phyloP scores from a whole-genome alignment of 1,284 basidiomycete genomes.

The Leccinum cinnamomeum region DNA sequence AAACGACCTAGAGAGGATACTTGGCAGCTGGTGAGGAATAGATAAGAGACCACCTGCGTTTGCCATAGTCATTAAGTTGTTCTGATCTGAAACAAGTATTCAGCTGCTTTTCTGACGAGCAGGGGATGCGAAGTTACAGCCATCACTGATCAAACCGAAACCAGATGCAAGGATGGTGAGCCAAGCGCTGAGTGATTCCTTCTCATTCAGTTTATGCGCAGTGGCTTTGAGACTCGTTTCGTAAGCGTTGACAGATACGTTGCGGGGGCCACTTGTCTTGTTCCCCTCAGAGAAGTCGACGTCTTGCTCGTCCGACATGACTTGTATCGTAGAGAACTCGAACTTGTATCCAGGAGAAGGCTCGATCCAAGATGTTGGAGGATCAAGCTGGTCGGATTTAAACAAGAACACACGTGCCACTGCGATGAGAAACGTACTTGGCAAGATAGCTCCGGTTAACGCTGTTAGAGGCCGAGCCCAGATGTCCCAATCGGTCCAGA shows the following conservation, averaged over 20 bases:
- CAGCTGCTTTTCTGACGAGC: not conserved
- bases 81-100: conserved; percentile 52
- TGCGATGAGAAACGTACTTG: not conserved
- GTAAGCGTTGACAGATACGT: conserved; percentile 26
- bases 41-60: conserved; percentile 41
- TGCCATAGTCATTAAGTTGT: conserved; percentile 66
- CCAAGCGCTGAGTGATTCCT: conserved; percentile 51
- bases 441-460: conserved; percentile 8
- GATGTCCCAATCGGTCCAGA: not conserved
- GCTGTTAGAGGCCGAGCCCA: conserved; percentile 1
- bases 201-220: conserved; percentile 33
- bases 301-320: conserved; percentile 31
- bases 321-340: not conserved
- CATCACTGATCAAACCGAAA: conserved; percentile 70
- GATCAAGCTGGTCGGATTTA: conserved; percentile 20
- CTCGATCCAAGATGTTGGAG: not conserved
- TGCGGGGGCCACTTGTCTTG: conserved; percentile 12
- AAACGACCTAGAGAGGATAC: conserved; percentile 47
- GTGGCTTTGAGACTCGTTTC: conserved; percentile 27
- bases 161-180: conserved; percentile 65
- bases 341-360: conserved; percentile 1
- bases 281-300: conserved; percentile 6
- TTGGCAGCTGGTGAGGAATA: conserved; percentile 2
- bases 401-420: conserved; percentile 30
- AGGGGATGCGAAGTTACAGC: conserved; percentile 45